Percentiles rank a stretch among this genome's conserved stretches.
These are phyloP conservation scores for Trichosporon ovoides DNA, from an alignment of 1,284 basidiomycete species.

Conservation along the genomic window DNA sequence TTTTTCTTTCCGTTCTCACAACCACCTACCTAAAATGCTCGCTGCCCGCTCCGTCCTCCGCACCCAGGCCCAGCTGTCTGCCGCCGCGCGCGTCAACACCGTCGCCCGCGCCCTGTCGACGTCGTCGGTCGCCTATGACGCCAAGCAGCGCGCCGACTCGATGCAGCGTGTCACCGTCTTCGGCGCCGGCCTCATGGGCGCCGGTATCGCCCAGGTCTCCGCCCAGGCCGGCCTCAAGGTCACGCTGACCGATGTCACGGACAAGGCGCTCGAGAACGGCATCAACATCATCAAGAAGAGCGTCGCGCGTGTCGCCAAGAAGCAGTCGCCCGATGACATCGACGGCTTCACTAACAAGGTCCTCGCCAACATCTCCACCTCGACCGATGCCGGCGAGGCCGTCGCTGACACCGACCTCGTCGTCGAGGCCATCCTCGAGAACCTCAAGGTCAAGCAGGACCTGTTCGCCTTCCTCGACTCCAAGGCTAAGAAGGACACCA, in stretches of 20 bases:
- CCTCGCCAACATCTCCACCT: conserved; percentile 52
- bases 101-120: conserved; percentile 9
- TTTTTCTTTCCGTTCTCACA: background rate
- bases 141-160: conserved; percentile 10
- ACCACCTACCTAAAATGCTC: background rate
- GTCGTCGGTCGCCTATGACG: background rate
- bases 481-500: conserved; percentile 49
- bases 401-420: conserved; percentile 54
- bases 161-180: conserved; percentile 49
- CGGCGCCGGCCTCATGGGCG: conserved; percentile 54
- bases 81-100: conserved; percentile 14
- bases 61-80: conserved; percentile 5
- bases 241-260: conserved; percentile 49
- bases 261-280: conserved; percentile 52
- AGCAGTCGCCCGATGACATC: conserved; percentile 50
- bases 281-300: conserved; percentile 55
- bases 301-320: conserved; percentile 54
- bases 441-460: conserved; percentile 55
- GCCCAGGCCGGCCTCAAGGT: conserved; percentile 52
- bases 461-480: conserved; percentile 54
- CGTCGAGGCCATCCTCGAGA: conserved; percentile 58
- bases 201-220: conserved; percentile 53
- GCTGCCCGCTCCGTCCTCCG: conserved; percentile 5
- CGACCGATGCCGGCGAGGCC: conserved; percentile 53
- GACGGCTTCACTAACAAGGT: conserved; percentile 48